These are phyloP conservation scores for Aureobasidium sp. DNA, from an alignment of 2,329 filamentous ascomycete species.

Conservation along the genomic window DNA sequence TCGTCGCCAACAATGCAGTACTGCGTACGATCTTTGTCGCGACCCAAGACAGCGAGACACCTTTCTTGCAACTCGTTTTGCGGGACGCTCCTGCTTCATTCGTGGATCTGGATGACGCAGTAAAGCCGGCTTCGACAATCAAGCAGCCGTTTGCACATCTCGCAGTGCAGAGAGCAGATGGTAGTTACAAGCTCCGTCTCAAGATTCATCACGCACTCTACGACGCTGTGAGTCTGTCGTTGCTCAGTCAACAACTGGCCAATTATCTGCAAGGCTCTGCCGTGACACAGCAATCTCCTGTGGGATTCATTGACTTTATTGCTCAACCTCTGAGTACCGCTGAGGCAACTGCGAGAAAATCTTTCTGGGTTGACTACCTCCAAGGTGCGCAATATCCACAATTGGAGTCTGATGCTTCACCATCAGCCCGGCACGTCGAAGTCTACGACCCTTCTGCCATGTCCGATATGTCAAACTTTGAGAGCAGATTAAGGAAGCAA, in stretches of 20 bases:
- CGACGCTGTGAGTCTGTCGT: constrained; percentile 70
- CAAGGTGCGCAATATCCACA: constrained; percentile 20
- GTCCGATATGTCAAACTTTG: constrained; percentile 35
- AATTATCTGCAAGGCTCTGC: constrained; percentile 31
- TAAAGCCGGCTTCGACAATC: not conserved
- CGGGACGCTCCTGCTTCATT: constrained; percentile 33
- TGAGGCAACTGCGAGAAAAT: constrained; percentile 24
- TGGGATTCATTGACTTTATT: constrained; percentile 38
- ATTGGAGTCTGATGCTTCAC: constrained; percentile 18
- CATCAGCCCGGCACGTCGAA: constrained; percentile 29
- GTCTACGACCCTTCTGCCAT: constrained; percentile 47
- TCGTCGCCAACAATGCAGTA: constrained; percentile 54
- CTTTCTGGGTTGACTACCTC: constrained; percentile 50
- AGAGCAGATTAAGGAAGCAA: constrained; percentile 37
- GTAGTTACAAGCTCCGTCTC: constrained; percentile 29
- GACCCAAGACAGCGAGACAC: constrained; percentile 40
- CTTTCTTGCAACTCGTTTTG: constrained; percentile 59
- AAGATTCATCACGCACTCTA: constrained; percentile 82
- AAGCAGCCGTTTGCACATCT: constrained; percentile 17
- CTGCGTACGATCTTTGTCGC: constrained; percentile 62
- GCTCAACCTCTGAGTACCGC: constrained; percentile 25
- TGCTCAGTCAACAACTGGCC: constrained; percentile 51
- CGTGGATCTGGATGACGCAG: constrained; percentile 19
- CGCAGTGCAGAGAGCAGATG: constrained; percentile 20
- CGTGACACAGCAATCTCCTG: not conserved